Conservation (phyloP, 352 stramenopile species). For the Phytophthora macrochlamydospora region DNA sequence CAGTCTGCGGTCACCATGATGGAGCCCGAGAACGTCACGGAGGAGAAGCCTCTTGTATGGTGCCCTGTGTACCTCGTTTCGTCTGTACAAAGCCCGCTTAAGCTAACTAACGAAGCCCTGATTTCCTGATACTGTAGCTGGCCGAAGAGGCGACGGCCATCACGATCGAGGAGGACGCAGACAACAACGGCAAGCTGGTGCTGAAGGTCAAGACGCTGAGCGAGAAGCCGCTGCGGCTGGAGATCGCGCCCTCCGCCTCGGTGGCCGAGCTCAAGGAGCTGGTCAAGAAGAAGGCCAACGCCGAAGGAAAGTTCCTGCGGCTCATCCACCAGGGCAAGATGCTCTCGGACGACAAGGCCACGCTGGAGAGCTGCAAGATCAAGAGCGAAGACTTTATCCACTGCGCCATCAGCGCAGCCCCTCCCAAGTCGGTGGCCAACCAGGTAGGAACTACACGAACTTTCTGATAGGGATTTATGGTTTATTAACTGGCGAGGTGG, state of each 20-base stretch:
- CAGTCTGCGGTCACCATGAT: slow-evolving; percentile 46
- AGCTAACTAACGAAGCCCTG: background rate
- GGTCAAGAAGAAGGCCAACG: slow-evolving; percentile 76
- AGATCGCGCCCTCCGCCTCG: slow-evolving; percentile 63
- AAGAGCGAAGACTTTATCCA: slow-evolving; percentile 88
- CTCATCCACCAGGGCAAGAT: slow-evolving; percentile 91
- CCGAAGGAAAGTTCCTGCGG: slow-evolving; percentile 84
- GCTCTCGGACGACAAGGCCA: slow-evolving; percentile 83
- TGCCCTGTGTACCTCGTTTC: no score
- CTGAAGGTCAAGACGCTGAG: slow-evolving; percentile 88
- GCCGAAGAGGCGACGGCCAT: slow-evolving; percentile 54
- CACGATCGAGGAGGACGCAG: slow-evolving; percentile 44
- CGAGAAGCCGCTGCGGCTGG: slow-evolving; percentile 82
- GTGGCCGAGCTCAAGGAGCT: slow-evolving; percentile 78
- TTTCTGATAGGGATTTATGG: no score
- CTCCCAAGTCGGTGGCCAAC: slow-evolving; percentile 77
- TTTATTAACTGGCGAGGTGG: background rate
- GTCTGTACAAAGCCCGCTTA: no score
- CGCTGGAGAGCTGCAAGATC: slow-evolving; percentile 73
- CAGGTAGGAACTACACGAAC: slow-evolving; percentile 42
- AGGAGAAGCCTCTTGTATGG: slow-evolving; percentile 68
- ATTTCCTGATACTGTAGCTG: slow-evolving; percentile 35
- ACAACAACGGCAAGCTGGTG: slow-evolving; percentile 53
- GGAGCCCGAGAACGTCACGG: slow-evolving; percentile 64
- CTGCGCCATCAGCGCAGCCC: slow-evolving; percentile 82